phyloP scores from a whole-genome alignment of 495 filamentous ascomycete species.

The Rostrohypoxylon terebratum region DNA sequence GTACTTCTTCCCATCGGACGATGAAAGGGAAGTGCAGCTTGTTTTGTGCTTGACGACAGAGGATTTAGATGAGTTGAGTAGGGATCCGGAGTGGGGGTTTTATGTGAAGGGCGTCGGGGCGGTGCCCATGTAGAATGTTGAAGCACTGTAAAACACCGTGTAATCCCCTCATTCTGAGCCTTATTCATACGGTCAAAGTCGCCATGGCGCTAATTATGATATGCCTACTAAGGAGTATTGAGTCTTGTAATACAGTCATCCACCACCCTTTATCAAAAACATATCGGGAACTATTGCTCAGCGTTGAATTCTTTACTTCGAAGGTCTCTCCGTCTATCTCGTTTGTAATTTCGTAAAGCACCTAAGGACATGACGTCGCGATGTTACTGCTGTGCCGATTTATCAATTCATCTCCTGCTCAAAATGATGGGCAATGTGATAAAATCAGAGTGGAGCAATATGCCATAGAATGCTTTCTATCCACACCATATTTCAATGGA shows the following conservation, averaged over 20 bases:
- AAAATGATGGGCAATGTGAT: background rate
- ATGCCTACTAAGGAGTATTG: too few relatives aligned
- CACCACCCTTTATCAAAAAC: too few relatives aligned
- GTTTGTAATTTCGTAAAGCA: too few relatives aligned
- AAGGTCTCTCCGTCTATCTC: too few relatives aligned
- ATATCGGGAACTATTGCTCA: too few relatives aligned
- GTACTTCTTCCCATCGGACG: conserved; percentile 6
- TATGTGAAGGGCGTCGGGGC: background rate
- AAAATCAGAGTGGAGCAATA: background rate
- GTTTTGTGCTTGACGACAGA: conserved; percentile 4
- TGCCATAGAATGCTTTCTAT: background rate
- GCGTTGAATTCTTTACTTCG: too few relatives aligned
- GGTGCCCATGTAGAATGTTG: background rate
- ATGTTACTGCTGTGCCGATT: background rate
- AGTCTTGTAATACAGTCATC: too few relatives aligned
- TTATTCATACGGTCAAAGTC: background rate
- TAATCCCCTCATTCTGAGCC: background rate
- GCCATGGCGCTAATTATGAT: too few relatives aligned
- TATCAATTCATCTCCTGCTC: background rate
- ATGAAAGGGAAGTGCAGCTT: background rate
- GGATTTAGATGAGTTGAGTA: conserved; percentile 1
- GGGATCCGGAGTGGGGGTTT: background rate
- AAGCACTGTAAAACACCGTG: background rate
- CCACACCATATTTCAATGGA: background rate
- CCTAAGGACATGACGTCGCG: background rate